Percentiles rank a stretch among this genome's conserved stretches.
These are phyloP conservation scores for Aegle marmelos DNA, from an alignment of 345 rosid species.

Conservation along the genomic window DNA sequence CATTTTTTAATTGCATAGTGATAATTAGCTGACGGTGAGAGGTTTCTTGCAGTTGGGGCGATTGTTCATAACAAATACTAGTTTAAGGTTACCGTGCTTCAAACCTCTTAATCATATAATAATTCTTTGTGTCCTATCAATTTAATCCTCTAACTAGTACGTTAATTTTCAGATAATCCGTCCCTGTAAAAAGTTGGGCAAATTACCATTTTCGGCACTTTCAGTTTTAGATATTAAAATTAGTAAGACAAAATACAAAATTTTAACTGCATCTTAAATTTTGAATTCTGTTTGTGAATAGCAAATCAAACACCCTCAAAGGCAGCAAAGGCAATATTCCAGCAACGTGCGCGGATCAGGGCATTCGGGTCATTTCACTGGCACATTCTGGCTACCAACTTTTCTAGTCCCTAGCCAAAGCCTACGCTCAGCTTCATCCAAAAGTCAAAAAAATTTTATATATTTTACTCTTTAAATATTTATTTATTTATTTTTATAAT, in stretches of 20 bases:
- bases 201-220: too few relatives aligned
- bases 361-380: slow-evolving; percentile 25
- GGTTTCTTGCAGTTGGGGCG: background rate
- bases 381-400: slow-evolving; percentile 39
- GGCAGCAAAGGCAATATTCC: slow-evolving; percentile 2
- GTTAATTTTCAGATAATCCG: background rate
- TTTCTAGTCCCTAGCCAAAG: slow-evolving; percentile 35
- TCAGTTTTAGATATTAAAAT: too few relatives aligned
- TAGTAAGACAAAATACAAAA: too few relatives aligned
- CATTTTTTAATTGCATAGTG: too few relatives aligned
- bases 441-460: too few relatives aligned
- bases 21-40: background rate
- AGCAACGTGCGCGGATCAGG: slow-evolving; percentile 28
- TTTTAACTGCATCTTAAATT: too few relatives aligned
- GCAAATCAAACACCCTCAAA: background rate
- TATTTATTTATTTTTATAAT: too few relatives aligned
- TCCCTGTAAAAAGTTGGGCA: too few relatives aligned
- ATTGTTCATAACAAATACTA: background rate
- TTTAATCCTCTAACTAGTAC: background rate
- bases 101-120: background rate
- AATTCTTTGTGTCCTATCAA: background rate
- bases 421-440: slow-evolving; percentile 40
- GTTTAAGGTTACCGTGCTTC: background rate
- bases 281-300: too few relatives aligned
- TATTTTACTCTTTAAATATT: too few relatives aligned